Evolutionary conservation across 805 yeast species (phyloP).

Genomic region (Teunomyces aglyptinius): DNA sequence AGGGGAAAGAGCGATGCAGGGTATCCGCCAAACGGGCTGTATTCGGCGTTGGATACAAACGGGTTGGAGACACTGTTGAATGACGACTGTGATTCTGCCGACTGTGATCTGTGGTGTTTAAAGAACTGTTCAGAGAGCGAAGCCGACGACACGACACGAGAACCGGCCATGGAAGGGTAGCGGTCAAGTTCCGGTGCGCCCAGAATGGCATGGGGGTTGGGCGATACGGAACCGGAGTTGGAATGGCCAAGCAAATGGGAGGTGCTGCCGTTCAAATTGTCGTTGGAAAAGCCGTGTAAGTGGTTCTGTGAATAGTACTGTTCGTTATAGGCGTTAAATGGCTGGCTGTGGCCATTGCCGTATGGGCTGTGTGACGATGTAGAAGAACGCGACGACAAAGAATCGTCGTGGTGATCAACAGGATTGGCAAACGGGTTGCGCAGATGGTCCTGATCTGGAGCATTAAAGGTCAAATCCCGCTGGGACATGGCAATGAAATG

Average conservation of each 20-base stretch:
- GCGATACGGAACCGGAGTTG: not conserved
- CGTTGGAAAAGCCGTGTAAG: constrained; percentile 27
- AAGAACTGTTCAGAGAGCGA: constrained; percentile 15
- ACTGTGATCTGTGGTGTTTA: not conserved
- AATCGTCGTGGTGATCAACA: not conserved
- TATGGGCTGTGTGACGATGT: constrained; percentile 10
- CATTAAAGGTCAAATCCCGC: constrained; percentile 34
- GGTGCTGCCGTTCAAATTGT: constrained; percentile 10
- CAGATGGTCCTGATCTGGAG: constrained; percentile 10
- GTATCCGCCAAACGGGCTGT: constrained; percentile 94
- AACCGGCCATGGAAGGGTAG: constrained; percentile 61
- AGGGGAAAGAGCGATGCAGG: constrained; percentile 92
- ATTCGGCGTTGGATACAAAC: constrained; percentile 53
- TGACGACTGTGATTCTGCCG: constrained; percentile 35
- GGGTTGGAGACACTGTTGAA: constrained; percentile 41
- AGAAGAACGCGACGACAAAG: not conserved
- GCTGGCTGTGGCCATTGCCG: constrained; percentile 24
- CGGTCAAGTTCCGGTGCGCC: constrained; percentile 62
- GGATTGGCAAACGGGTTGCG: constrained; percentile 14
- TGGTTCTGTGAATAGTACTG: constrained; percentile 40
- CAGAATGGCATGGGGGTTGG: constrained; percentile 16
- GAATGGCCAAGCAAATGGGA: not conserved
- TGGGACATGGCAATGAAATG: constrained; percentile 15
- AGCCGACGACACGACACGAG: constrained; percentile 55
- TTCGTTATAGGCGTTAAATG: constrained; percentile 39